Percentiles rank a stretch among this genome's conserved stretches.
These are phyloP conservation scores for Protomyces inouyei DNA, from an alignment of 1,139 yeast species.

Conservation along the genomic window DNA sequence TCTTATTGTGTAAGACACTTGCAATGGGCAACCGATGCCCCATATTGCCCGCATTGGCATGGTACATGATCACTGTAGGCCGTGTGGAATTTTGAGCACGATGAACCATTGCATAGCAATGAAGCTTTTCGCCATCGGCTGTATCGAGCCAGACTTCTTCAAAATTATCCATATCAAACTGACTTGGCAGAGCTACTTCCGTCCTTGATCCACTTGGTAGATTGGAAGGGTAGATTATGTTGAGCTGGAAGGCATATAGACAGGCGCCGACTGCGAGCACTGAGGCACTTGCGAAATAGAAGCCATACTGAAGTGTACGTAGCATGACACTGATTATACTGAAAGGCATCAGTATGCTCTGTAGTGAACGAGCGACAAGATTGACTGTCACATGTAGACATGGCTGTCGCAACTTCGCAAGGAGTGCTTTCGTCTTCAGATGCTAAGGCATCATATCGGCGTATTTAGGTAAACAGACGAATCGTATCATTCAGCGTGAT, in stretches of 20 bases:
- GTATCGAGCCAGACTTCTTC: slow-evolving; percentile 61
- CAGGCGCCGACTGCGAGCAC: slow-evolving; percentile 1
- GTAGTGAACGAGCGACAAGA: too few relatives aligned
- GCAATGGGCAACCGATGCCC: slow-evolving; percentile 89
- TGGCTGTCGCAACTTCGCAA: too few relatives aligned
- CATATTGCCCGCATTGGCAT: slow-evolving; percentile 96
- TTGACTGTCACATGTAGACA: too few relatives aligned
- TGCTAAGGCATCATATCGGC: too few relatives aligned
- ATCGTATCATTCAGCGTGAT: too few relatives aligned
- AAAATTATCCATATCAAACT: slow-evolving; percentile 58
- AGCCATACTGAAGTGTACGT: not conserved
- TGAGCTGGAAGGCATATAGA: slow-evolving; percentile 47
- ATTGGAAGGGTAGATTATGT: slow-evolving; percentile 73
- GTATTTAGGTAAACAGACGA: too few relatives aligned
- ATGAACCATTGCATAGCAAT: slow-evolving; percentile 34
- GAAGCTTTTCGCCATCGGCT: slow-evolving; percentile 56
- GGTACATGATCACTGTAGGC: slow-evolving; percentile 67
- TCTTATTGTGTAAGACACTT: slow-evolving; percentile 57
- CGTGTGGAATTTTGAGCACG: slow-evolving; percentile 40
- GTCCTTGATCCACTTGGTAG: slow-evolving; percentile 69
- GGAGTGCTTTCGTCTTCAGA: too few relatives aligned
- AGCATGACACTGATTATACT: not conserved
- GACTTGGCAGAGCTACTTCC: slow-evolving; percentile 72
- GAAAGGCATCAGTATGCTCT: not conserved
- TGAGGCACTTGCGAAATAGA: not conserved